These are phyloP conservation scores for Yamadazyma kanchanaburiensis DNA, from an alignment of 1,139 yeast genomes.

Conservation along the genomic window DNA sequence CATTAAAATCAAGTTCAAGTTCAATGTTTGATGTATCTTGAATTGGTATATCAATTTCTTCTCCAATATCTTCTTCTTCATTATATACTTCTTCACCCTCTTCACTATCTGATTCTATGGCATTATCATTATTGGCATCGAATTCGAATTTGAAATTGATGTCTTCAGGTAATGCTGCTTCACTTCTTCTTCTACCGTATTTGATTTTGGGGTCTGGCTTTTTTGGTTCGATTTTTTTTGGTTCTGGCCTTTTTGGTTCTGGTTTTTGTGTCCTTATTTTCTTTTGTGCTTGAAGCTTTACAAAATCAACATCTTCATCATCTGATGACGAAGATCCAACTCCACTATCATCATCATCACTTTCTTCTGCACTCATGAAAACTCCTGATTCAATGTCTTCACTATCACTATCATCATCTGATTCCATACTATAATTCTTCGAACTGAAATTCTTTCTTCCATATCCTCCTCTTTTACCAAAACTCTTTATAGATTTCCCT, in stretches of 20 bases:
- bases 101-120: conserved; percentile 17
- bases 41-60: conserved; percentile 32
- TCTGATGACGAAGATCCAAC: conserved; percentile 41
- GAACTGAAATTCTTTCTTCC: conserved; percentile 6
- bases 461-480: conserved; percentile 3
- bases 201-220: conserved; percentile 18
- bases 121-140: conserved; percentile 28
- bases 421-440: conserved; percentile 3
- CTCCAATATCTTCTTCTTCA: conserved; percentile 67
- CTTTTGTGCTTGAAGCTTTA: conserved; percentile 63
- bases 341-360: conserved; percentile 24
- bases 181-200: conserved; percentile 38
- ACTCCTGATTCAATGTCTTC: conserved; percentile 4
- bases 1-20: conserved; percentile 37
- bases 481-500: conserved; percentile 12
- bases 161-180: conserved; percentile 44
- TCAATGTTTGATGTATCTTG: conserved; percentile 14
- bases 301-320: conserved; percentile 71
- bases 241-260: conserved; percentile 7
- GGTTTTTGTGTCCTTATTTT: conserved; percentile 41
- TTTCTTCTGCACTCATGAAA: conserved; percentile 17
- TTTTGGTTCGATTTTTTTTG: conserved; percentile 1
- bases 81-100: conserved; percentile 41
- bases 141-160: conserved; percentile 59
- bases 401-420: conserved; percentile 2